Evolutionary conservation across 176 grass and related monocot species (phyloP).

Genomic region (Otatea glauca): DNA sequence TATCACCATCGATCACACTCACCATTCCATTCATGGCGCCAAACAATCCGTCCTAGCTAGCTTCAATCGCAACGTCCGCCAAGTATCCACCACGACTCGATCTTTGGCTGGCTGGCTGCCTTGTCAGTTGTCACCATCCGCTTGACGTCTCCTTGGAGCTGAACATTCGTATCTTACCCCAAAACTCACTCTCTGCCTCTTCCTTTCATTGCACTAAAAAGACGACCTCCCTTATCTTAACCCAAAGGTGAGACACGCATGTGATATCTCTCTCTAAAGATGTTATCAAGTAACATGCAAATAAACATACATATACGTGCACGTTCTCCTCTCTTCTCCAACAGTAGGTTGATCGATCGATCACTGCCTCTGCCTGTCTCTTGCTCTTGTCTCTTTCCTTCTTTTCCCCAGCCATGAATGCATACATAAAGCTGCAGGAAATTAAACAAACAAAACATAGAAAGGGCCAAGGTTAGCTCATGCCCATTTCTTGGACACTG

Average conservation of each 20-base stretch:
- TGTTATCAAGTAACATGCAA: not conserved
- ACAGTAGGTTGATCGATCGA: not conserved
- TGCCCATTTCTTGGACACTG: conserved; percentile 27
- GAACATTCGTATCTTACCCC: not conserved
- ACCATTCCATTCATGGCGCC: not conserved
- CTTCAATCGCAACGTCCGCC: not conserved
- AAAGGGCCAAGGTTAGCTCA: not conserved
- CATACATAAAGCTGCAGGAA: conserved; percentile 20
- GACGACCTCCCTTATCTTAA: conserved; percentile 1
- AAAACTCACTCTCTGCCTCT: not conserved
- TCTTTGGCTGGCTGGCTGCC: not conserved
- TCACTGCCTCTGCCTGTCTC: not conserved
- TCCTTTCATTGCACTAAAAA: not conserved
- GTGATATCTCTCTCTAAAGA: not conserved
- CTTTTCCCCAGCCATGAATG: not conserved
- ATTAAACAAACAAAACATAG: not conserved
- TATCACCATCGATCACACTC: not conserved
- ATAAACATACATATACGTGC: too few species aligned
- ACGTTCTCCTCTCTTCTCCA: not conserved
- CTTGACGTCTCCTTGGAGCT: not conserved
- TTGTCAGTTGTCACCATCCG: not conserved
- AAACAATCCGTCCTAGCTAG: not conserved
- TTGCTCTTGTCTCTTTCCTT: not conserved
- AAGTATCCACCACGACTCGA: not conserved
- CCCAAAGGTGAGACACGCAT: not conserved